Evolutionary conservation across 352 stramenopile species (phyloP), one percentile per base, ranked within the genome.

Genomic region (Globisporangium polare): DNA sequence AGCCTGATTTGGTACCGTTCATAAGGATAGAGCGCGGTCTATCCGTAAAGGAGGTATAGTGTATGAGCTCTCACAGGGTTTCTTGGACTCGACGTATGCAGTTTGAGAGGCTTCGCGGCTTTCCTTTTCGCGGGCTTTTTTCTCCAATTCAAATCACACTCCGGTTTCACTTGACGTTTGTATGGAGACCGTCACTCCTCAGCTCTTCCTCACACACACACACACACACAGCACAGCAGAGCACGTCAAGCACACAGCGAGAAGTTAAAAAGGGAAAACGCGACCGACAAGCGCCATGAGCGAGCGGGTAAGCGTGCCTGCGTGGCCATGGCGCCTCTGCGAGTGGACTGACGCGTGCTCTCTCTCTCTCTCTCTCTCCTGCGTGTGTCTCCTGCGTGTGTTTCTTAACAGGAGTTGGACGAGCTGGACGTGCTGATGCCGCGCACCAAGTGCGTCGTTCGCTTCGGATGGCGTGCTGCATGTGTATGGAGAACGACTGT

Each of bases 371-470:
- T 42, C n/a, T 12, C 35, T n/a, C n/a, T n/a, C n/a, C n/a, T n/a
- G 31, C 10, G n/a, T 15, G 35, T 24, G 9, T 3, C 5, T 41
- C 5, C 22, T 26, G 1, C 35, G 20, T 17, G 12, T 24, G 10
- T 49, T 0, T 46, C 4, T 37, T 15, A 26, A 24, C 43, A 67
- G 37, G 47, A 62, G 5, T 66, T 77, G 55, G 79, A 90, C 62
- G 83, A 90, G 24, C 74, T 92, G 24, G 77, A 83, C 51, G 42
- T 62, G 65, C 69, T 89, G 17, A 92, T 92, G 83, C 83, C 83
- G 39, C 80, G 83, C 26, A 90, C 80, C 49, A 87, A 74, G 83
- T 92, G 20, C 51, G 62, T 58, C 22, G 26, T 7, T 39, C 13
- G 8, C 22, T 15, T 45, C 39, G 15, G 37, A 3, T 18, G 10